Conservation (phyloP, 2,329 filamentous ascomycete species). For the Paracoccidioides lutzii region DNA sequence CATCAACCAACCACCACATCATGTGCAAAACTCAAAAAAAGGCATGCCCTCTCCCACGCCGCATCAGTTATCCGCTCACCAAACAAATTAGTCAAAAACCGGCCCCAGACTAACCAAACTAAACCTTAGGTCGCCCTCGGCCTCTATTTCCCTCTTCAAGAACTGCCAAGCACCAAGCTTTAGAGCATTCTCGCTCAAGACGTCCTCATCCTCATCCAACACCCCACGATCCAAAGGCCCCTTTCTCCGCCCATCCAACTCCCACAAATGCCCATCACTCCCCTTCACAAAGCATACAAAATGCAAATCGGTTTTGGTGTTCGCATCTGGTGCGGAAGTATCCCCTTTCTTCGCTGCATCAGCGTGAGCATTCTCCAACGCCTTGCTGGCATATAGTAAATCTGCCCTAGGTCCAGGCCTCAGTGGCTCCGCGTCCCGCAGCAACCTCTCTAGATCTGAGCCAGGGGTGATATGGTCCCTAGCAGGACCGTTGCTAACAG, state of each 20-base stretch:
- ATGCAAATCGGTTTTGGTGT: conserved; percentile 80
- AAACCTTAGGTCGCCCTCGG: conserved; percentile 45
- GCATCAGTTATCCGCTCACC: neutral
- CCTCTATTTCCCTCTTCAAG: conserved; percentile 43
- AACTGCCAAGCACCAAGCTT: conserved; percentile 53
- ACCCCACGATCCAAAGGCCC: conserved; percentile 58
- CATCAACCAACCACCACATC: neutral
- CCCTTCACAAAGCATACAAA: conserved; percentile 90
- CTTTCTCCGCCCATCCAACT: conserved; percentile 62
- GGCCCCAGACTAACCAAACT: conserved; percentile 49
- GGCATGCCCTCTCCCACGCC: neutral
- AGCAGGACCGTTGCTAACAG: conserved; percentile 63
- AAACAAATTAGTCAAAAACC: conserved; percentile 36
- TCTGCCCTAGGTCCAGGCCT: conserved; percentile 53
- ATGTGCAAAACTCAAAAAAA: neutral
- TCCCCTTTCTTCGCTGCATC: conserved; percentile 65
- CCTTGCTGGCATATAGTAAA: conserved; percentile 62
- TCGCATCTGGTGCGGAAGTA: conserved; percentile 62
- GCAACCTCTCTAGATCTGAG: conserved; percentile 40
- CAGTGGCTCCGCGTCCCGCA: conserved; percentile 58
- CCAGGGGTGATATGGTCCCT: conserved; percentile 45
- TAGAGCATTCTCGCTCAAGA: conserved; percentile 62
- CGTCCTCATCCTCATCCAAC: conserved; percentile 51
- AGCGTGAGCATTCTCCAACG: conserved; percentile 65
- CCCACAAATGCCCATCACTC: conserved; percentile 59